Evolutionary conservation across 2,329 filamentous ascomycete species (phyloP), one percentile per base, ranked within the genome.

Genomic region (Sclerotinia subarctica): DNA sequence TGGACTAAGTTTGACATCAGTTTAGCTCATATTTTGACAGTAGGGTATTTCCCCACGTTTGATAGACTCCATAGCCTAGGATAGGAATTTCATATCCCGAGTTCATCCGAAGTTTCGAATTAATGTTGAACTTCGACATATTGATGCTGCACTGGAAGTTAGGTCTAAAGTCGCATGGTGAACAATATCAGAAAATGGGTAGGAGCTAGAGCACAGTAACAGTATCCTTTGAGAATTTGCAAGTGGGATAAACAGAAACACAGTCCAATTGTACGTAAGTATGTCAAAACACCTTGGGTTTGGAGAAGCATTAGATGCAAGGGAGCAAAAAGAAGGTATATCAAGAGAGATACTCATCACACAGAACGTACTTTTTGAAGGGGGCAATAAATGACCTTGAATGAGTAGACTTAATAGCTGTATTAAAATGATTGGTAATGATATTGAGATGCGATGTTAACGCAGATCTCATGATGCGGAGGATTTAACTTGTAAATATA

Each of bases 71-170:
- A 75, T 83, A 88, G 44, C 86, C 87, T 1, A 89, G 78, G 10
- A 83, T 72, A 11, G 87, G 87, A 53, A 89, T 88, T 24, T 87
- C 83, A 76, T 87, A 82, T 52, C 87, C 86, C 21, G 86, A 88
- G 65, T 84, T 83, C 78, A 89, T 70, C 6, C 68, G 72, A 42
- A 76, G 74, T 65, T 79, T 81, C 63, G 85, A 81, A 38, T 80
- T 85, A 13, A 85, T 80, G 24, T 77, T 77, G 15, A 85, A 73
- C 44, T 75, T 75, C 21, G 80, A 72, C 82, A 84, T 84, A 63
- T 59, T 74, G 15, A 67, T 73, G 29, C 32, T 38, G 26, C 4
- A 17, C 17, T 29, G 7, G 6, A 15, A 24, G 54, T 66, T 13
- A 60, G 53, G 29, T 10, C 49, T 5, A 32, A 57, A 26, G 19